A percentile compares a stretch with the other conserved stretches of the same genome.
Conservation (phyloP, 352 stramenopile genomes). For the Globisporangium radiosum region DNA sequence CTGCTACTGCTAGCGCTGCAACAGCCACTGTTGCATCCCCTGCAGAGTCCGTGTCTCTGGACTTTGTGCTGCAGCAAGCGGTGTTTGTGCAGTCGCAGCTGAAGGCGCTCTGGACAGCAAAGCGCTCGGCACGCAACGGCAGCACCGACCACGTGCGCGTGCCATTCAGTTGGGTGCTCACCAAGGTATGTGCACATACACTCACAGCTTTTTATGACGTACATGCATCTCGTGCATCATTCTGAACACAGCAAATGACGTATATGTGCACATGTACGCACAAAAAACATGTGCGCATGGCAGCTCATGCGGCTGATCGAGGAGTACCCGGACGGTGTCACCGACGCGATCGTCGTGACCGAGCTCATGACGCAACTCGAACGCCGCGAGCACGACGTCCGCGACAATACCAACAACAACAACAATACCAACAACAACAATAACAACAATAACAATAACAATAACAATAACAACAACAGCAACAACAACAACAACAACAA, state of each 20-base stretch:
- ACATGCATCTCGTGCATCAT: too few species aligned
- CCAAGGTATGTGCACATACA: conserved; percentile 20
- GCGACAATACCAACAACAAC: conserved; percentile 2
- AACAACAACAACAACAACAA: background rate
- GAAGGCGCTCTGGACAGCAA: conserved; percentile 28
- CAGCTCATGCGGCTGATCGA: conserved; percentile 46
- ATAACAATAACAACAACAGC: too few species aligned
- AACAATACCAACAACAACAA: background rate
- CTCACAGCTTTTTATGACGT: too few species aligned
- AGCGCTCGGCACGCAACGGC: conserved; percentile 11
- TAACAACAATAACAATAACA: background rate
- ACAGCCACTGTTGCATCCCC: background rate
- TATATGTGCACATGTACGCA: too few species aligned
- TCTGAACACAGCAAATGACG: too few species aligned
- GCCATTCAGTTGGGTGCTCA: conserved; percentile 53
- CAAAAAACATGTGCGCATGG: background rate
- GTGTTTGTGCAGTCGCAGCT: conserved; percentile 32
- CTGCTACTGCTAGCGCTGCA: too few species aligned
- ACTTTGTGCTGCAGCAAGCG: conserved; percentile 48
- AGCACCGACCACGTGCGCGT: conserved; percentile 13
- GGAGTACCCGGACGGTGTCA: conserved; percentile 65
- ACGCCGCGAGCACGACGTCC: conserved; percentile 15
- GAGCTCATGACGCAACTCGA: conserved; percentile 45
- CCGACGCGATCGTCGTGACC: conserved; percentile 50
- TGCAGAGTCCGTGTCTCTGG: conserved; percentile 3